Percentiles rank a stretch among this genome's conserved stretches.
These are phyloP conservation scores for Phytopythium boreale DNA, from an alignment of 352 stramenopile species.

Conservation along the genomic window DNA sequence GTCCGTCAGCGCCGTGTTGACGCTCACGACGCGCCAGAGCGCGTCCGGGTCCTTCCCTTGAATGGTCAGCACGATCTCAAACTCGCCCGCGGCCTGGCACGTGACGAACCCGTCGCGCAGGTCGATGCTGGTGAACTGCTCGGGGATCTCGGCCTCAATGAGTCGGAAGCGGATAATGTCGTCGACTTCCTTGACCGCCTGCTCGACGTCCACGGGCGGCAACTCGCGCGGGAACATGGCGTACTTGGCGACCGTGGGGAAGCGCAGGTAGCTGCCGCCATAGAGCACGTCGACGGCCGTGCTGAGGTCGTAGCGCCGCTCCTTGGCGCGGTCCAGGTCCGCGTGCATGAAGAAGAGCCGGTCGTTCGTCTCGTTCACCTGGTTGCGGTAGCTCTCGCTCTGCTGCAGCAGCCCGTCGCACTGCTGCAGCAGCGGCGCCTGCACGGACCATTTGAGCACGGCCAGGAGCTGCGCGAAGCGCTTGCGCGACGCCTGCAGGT, in stretches of 20 bases:
- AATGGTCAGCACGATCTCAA: slow-evolving; percentile 83
- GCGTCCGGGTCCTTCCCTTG: slow-evolving; percentile 73
- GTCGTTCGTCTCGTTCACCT: slow-evolving; percentile 82
- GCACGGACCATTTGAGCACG: slow-evolving; percentile 85
- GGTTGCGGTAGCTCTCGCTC: slow-evolving; percentile 62
- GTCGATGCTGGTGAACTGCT: slow-evolving; percentile 77
- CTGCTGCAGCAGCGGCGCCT: slow-evolving; percentile 72
- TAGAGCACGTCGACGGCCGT: slow-evolving; percentile 82
- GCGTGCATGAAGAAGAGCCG: slow-evolving; percentile 85
- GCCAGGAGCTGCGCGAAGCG: slow-evolving; percentile 76
- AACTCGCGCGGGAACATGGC: slow-evolving; percentile 69
- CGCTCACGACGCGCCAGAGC: slow-evolving; percentile 77
- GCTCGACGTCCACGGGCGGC: slow-evolving; percentile 52
- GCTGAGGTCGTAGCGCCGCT: slow-evolving; percentile 77
- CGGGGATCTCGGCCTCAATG: slow-evolving; percentile 75
- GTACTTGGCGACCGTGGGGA: slow-evolving; percentile 73
- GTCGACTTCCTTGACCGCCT: slow-evolving; percentile 58
- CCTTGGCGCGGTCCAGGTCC: slow-evolving; percentile 76
- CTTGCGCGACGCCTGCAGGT: slow-evolving; percentile 58
- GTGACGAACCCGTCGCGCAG: slow-evolving; percentile 78
- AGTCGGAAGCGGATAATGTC: slow-evolving; percentile 82
- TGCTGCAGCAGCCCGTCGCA: slow-evolving; percentile 62
- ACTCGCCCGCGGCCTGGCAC: slow-evolving; percentile 71
- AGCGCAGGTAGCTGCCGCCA: slow-evolving; percentile 66
- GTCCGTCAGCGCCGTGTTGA: slow-evolving; percentile 76